phyloP scores from a whole-genome alignment of 2,329 filamentous ascomycete species.

The Aspergillus sp. region DNA sequence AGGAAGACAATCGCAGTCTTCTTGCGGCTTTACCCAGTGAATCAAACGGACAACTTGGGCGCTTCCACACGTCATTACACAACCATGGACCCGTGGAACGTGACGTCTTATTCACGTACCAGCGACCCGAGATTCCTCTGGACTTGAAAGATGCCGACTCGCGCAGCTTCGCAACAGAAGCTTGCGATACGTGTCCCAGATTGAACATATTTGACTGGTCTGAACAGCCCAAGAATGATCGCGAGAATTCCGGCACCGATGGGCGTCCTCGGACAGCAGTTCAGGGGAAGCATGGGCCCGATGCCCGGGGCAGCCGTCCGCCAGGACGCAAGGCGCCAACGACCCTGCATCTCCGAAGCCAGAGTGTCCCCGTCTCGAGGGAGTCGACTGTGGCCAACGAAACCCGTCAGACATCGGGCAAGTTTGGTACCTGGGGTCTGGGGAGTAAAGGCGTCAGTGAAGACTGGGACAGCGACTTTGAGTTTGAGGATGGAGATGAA shows the following conservation, averaged over 20 bases:
- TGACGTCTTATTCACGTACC: conserved; percentile 4
- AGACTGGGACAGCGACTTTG: conserved; percentile 69
- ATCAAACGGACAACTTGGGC: conserved; percentile 8
- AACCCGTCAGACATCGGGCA: conserved; percentile 51
- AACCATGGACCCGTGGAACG: neutral
- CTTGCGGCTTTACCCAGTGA: conserved; percentile 28
- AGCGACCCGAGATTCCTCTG: conserved; percentile 1
- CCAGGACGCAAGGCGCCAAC: conserved; percentile 58
- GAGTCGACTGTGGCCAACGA: conserved; percentile 49
- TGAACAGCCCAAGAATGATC: conserved; percentile 56
- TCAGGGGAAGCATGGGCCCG: conserved; percentile 61
- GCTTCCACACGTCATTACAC: conserved; percentile 1
- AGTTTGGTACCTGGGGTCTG: conserved; percentile 67
- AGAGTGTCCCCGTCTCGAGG: conserved; percentile 63
- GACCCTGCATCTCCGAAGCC: conserved; percentile 62
- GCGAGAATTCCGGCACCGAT: conserved; percentile 52
- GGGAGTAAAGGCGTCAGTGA: conserved; percentile 66
- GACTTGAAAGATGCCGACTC: conserved; percentile 12
- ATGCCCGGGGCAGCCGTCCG: conserved; percentile 56
- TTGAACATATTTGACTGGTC: conserved; percentile 66
- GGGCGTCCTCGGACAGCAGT: conserved; percentile 59
- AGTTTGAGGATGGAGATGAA: conserved; percentile 58
- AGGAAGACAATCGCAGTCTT: conserved; percentile 28
- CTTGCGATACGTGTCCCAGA: conserved; percentile 43
- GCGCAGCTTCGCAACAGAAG: conserved; percentile 14